Evolutionary conservation across 306 rosid genomes (phyloP).

Genomic region (Cicer cuneatum): DNA sequence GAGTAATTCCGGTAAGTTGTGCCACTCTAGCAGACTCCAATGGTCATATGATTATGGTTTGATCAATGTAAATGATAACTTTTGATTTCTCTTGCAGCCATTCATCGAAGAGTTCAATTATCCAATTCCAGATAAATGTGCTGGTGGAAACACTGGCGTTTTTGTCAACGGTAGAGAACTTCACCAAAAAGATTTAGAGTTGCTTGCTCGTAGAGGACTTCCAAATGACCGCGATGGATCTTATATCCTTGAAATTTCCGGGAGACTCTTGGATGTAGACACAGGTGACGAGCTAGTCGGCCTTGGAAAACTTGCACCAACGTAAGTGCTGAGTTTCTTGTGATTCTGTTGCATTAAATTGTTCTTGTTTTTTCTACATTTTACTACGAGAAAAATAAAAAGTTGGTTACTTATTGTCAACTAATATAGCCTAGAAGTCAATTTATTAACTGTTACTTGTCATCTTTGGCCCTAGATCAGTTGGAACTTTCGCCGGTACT

Average conservation of each 20-base stretch:
- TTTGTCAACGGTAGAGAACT: constrained; percentile 93
- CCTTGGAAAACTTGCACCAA: constrained; percentile 97
- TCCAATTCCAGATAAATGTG: constrained; percentile 82
- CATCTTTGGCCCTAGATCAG: constrained; percentile 14
- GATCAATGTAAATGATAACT: constrained; percentile 30
- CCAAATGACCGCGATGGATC: constrained; percentile 70
- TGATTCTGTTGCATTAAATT: constrained; percentile 29
- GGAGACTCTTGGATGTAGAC: constrained; percentile 82
- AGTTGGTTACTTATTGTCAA: not conserved
- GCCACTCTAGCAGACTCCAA: constrained; percentile 15
- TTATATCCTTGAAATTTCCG: constrained; percentile 81
- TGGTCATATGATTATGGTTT: constrained; percentile 23
- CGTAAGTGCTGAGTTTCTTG: constrained; percentile 62
- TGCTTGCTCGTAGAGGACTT: constrained; percentile 85
- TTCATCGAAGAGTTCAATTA: constrained; percentile 82
- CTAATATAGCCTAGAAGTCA: constrained; percentile 4
- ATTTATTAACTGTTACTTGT: not conserved
- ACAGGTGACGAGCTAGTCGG: constrained; percentile 87
- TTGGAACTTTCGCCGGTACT: not conserved
- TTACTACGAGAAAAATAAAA: constrained; percentile 18
- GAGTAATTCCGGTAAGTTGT: constrained; percentile 83
- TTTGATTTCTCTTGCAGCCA: constrained; percentile 70
- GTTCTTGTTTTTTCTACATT: constrained; percentile 8
- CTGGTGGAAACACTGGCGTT: constrained; percentile 76
- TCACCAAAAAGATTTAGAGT: constrained; percentile 79